phyloP scores from a whole-genome alignment of 2,329 filamentous ascomycete genomes.

The Talaromyces islandicus region DNA sequence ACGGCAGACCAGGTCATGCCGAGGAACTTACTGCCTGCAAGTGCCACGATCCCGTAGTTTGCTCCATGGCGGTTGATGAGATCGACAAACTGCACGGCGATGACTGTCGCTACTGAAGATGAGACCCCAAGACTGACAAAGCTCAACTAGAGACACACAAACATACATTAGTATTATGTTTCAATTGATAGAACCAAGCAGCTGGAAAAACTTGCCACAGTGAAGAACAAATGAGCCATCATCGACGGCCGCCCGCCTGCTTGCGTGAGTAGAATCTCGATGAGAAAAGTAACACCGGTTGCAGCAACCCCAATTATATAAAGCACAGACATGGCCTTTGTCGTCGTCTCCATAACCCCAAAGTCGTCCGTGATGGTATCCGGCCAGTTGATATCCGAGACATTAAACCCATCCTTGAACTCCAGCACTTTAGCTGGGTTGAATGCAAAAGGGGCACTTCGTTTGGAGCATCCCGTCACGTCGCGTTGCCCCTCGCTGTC shows the following conservation, averaged over 20 bases:
- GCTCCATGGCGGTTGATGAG: conserved; percentile 51
- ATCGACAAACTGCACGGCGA: conserved; percentile 48
- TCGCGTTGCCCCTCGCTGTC: conserved; percentile 28
- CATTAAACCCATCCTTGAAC: conserved; percentile 43
- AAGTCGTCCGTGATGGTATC: conserved; percentile 50
- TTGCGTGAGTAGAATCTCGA: conserved; percentile 42
- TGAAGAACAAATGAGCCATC: conserved; percentile 45
- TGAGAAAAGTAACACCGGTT: conserved; percentile 46
- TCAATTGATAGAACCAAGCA: conserved; percentile 2
- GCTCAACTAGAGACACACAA: conserved; percentile 32
- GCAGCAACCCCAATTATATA: conserved; percentile 54
- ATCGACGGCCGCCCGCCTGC: conserved; percentile 40
- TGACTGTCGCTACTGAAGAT: conserved; percentile 66
- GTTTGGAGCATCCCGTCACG: conserved; percentile 51
- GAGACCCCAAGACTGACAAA: conserved; percentile 60
- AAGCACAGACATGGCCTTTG: conserved; percentile 51
- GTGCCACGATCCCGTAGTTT: conserved; percentile 44
- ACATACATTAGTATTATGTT: conserved; percentile 1
- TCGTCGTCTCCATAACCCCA: conserved; percentile 43
- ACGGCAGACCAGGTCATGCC: conserved; percentile 56
- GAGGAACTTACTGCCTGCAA: conserved; percentile 50
- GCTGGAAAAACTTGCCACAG: conserved; percentile 28
- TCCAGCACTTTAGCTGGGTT: conserved; percentile 48
- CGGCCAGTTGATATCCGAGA: conserved; percentile 53
- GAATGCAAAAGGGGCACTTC: conserved; percentile 51